Evolutionary conservation across 1,284 basidiomycete species (phyloP).

Genomic region (Grifola frondosa): DNA sequence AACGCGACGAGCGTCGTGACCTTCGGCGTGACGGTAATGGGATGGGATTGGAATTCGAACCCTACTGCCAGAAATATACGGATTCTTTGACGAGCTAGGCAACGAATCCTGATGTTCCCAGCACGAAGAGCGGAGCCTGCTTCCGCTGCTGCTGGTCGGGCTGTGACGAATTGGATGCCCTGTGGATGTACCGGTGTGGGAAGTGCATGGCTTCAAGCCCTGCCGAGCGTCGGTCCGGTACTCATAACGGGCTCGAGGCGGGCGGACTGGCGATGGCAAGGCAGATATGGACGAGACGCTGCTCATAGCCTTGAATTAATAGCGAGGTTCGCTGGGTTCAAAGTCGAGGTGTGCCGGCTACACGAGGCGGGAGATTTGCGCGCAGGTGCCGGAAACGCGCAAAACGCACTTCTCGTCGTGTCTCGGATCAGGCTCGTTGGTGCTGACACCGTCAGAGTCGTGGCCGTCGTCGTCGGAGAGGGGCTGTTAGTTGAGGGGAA

Average conservation of each 20-base stretch:
- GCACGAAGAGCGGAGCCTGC: constrained; percentile 15
- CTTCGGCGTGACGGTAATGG: constrained; percentile 6
- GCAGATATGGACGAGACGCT: constrained; percentile 26
- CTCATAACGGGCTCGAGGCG: constrained; percentile 13
- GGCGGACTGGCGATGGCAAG: constrained; percentile 18
- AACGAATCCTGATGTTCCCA: constrained; percentile 11
- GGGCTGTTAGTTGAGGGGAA: constrained; percentile 13
- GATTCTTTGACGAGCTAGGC: constrained; percentile 17
- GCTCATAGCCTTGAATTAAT: constrained; percentile 27
- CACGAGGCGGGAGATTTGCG: constrained; percentile 26
- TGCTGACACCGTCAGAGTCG: constrained; percentile 8
- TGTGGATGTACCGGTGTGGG: constrained; percentile 17
- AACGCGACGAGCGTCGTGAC: constrained; percentile 14
- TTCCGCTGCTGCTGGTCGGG: constrained; percentile 20
- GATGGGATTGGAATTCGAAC: too few species aligned
- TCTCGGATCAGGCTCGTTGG: constrained; percentile 4
- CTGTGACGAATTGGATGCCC: constrained; percentile 14
- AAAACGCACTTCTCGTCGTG: constrained; percentile 14
- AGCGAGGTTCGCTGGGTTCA: constrained; percentile 31
- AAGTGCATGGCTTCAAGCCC: constrained; percentile 15
- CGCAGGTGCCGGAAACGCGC: constrained; percentile 14
- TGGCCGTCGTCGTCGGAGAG: constrained; percentile 10
- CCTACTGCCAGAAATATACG: constrained; percentile 13
- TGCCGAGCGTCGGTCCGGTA: constrained; percentile 19
- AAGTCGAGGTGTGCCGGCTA: constrained; percentile 19